Base-by-base conservation (phyloP, 768 basidiomycete genomes). In the Tephrocybe sp. region DNA sequence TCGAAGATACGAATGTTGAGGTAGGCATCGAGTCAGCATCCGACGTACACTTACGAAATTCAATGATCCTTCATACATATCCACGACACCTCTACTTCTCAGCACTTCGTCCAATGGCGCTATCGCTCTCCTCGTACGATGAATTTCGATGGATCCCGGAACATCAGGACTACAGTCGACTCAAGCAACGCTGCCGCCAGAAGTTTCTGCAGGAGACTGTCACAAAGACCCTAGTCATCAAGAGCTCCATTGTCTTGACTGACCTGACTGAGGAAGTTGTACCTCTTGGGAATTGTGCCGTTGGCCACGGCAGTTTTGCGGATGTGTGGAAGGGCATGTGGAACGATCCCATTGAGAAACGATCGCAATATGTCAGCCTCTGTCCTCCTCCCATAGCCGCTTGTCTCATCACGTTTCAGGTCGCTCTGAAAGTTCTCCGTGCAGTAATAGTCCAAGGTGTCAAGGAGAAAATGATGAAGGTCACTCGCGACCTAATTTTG, bases 321-420 rank as follows among this genome's bases (percentile, higher is more conserved):
- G 83, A 83, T 59, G 79, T 84, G 4, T 84, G 80, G 80, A 79
- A 79, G 62, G 83, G 78, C 0, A 54, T 62, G 4, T 83, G 80
- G 82, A 72, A 68, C 53, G 79, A 78, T 51, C 65, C 72, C 13
- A 69, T 69, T 59, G 76, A 68, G 59, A 69, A 65, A 42, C 64
- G 70, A 20, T 62, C 68, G 3, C 62, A 68, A 46, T 57, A 60
- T 44, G 74, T 76, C 42, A 58, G 65, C 46, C 30, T 31, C 31
- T 34, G 14, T 8, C 16, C n/a, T 26, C 12, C 2, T 48, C 16
- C n/a, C 1, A 16, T 19, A 16, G n/a, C 42, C 39, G n/a, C 6
- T 35, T 2, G n/a, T 55, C 32, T 49, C 16, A 60, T 19, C n/a
- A 26, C 39, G 42, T 39, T 32, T 9, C 49, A 79, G 80, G 80